Base-by-base conservation (phyloP, 345 rosid genomes). In the Salix viminalis region DNA sequence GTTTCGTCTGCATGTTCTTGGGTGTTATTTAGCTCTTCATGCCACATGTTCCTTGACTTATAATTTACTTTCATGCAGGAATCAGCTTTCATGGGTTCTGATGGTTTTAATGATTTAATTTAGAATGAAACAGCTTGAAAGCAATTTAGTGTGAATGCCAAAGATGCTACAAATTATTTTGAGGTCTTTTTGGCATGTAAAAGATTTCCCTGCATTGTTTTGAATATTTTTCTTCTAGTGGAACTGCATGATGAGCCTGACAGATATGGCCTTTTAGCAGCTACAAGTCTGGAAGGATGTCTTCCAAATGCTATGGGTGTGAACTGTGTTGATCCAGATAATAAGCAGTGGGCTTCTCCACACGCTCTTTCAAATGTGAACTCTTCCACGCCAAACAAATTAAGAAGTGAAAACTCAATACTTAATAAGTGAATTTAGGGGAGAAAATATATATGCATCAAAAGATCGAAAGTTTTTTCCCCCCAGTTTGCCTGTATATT, bases 191-290 rank as follows among this genome's bases (percentile, higher is more conserved):
- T 83, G 70, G 90, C 93, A 1, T 81, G 95, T 81, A 86, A 87
- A 85, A 89, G 83, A 76, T 96, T 91, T 85, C 97, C 98, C 67
- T 87, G 95, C 11, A 92, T 96, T 81, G 62, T 66, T 61, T 80
- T 93, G 44, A 94, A 98, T 71, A 86, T 82, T 77, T 89, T 92
- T 74, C 87, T 72, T 66, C 88, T 85, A 0, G 86, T 96, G 67
- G 87, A 85, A 69, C 68, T 96, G 80, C 94, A 92, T 85, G 86
- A 86, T 50, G 87, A 84, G 64, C 70, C 84, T 11, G 87, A 85
- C 72, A 67, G 56, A 64, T 79, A 72, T 30, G 81, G 66, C 72
- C 58, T 72, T 77, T 79, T 85, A 72, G 82, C 77, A 39, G 66
- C 86, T 80, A 85, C 80, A 75, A 67, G 82, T 48, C 75, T 68